phyloP scores from a whole-genome alignment of 176 grass and related monocot genomes.

The Elaeis guineensis region DNA sequence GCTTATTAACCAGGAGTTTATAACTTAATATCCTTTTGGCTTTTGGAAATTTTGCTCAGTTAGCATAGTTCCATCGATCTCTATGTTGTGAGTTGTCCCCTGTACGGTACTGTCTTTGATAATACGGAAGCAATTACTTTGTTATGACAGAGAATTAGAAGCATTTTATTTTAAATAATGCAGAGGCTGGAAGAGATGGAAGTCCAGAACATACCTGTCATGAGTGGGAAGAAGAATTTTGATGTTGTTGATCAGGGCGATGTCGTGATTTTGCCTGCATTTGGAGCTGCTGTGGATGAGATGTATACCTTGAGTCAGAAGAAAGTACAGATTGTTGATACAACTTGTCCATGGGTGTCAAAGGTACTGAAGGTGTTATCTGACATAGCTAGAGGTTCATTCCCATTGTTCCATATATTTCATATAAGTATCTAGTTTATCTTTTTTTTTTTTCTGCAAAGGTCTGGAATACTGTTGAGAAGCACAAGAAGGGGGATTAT shows the following conservation, averaged over 20 bases:
- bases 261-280: conserved; percentile 89
- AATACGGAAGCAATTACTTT: too few relatives aligned
- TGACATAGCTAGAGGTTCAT: not conserved
- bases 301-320: conserved; percentile 93
- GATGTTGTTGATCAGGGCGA: conserved; percentile 59
- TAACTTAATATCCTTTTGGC: too few relatives aligned
- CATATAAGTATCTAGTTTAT: not conserved
- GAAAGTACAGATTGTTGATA: conserved; percentile 96
- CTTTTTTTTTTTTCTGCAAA: conserved; percentile 7
- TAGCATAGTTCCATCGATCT: too few relatives aligned
- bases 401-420: not conserved
- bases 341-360: conserved; percentile 99
- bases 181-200: conserved; percentile 90
- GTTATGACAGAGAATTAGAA: not conserved
- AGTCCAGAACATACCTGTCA: conserved; percentile 52
- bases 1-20: too few relatives aligned
- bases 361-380: conserved; percentile 31
- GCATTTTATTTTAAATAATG: conserved; percentile 1
- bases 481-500: conserved; percentile 98
- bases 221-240: conserved; percentile 61
- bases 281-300: conserved; percentile 90
- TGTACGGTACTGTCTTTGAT: too few relatives aligned
- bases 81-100: too few relatives aligned
- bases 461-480: conserved; percentile 99
- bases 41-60: too few relatives aligned